Base-by-base conservation (phyloP, 768 basidiomycete species). In the Psilocybe cyanescens region DNA sequence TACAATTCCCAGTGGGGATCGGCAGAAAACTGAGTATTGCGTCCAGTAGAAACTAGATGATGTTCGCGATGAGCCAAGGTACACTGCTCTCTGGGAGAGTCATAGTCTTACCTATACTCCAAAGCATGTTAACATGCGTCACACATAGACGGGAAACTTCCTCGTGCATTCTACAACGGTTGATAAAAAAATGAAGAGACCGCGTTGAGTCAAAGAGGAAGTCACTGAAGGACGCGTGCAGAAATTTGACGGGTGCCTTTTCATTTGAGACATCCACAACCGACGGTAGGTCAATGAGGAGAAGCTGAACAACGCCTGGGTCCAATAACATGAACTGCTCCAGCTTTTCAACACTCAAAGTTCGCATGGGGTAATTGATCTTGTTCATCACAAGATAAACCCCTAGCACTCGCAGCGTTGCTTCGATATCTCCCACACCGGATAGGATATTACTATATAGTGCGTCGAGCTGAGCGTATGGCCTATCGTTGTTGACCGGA, bases 401-500 rank as follows among this genome's bases (percentile, higher is more conserved):
- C 8, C 55, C 29, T 41, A 56, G 45, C 14, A 58, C 33, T 28
- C 29, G n/a, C 8, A 58, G 29, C 1, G 39, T 37, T 6, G 12
- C 14, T 19, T 31, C 14, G 14, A 64, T 46, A 17, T 64, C 51
- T 9, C 54, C 44, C 1, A 62, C 64, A 2, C n/a, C 8, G 5
- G 52, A 56, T 3, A 67, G 50, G n/a, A 67, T 60, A 41, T 55
- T 44, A 2, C 1, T 8, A 47, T 67, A 67, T 16, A 67, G 31
- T 2, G 19, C 29, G 19, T 65, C 63, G 2, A 62, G 49, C 47
- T 63, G 50, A 3, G 57, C 60, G 39, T 52, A 67, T 8, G 64
- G 64, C 4, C 16, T 33, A 47, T 59, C 57, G 6, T 47, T 28
- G 9, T 44, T 37, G 3, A 37, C 14, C 14, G 52, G 6, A 41